phyloP scores from a whole-genome alignment of 2,329 filamentous ascomycete genomes.

The Microsporum canis region DNA sequence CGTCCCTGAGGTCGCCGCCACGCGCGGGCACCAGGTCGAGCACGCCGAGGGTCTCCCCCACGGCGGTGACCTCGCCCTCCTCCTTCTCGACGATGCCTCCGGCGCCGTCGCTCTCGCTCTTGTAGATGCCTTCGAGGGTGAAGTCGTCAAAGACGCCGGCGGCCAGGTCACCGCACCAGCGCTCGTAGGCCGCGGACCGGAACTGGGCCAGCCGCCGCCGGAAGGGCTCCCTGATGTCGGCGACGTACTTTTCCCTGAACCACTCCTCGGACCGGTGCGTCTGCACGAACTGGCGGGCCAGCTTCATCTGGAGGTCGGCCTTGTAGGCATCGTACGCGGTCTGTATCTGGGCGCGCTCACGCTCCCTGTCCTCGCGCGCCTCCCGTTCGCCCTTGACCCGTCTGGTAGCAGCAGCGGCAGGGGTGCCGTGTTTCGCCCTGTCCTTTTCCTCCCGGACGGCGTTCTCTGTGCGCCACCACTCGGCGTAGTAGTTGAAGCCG shows the following conservation, averaged over 20 bases:
- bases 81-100: conserved; percentile 85
- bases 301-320: conserved; percentile 53
- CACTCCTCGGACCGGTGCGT: conserved; percentile 94
- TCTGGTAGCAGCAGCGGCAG: conserved; percentile 36
- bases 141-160: conserved; percentile 85
- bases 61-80: conserved; percentile 83
- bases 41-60: conserved; percentile 85
- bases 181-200: conserved; percentile 63
- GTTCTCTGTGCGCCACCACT: conserved; percentile 57
- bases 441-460: conserved; percentile 54
- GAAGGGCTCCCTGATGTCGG: conserved; percentile 66
- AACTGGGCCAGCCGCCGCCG: conserved; percentile 67
- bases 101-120: conserved; percentile 78
- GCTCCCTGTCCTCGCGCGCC: conserved; percentile 50
- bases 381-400: conserved; percentile 52
- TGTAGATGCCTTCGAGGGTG: conserved; percentile 84
- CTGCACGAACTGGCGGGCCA: conserved; percentile 80
- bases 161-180: conserved; percentile 83
- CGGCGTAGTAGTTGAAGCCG: conserved; percentile 56
- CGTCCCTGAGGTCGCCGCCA: conserved; percentile 79
- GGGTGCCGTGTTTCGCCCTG: conserved; percentile 45
- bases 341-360: conserved; percentile 52
- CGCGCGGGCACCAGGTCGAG: conserved; percentile 76
- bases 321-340: conserved; percentile 56
- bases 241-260: conserved; percentile 91